Percentiles rank a stretch among this genome's conserved stretches.
phyloP scores from a whole-genome alignment of 1,284 basidiomycete species.

The Cutaneotrichosporon curvatum region DNA sequence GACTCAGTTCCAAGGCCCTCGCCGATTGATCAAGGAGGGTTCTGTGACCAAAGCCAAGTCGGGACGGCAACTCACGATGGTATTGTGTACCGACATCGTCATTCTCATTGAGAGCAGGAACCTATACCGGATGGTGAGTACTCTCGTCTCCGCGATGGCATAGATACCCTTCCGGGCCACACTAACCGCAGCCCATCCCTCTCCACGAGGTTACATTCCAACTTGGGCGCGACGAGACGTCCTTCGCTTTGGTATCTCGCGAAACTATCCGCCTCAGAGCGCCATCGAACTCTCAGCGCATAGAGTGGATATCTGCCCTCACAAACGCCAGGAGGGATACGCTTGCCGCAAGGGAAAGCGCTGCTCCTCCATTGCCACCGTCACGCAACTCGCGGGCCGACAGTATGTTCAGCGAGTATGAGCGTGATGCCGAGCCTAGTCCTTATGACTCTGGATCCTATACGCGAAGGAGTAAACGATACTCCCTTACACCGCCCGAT shows the following conservation, averaged over 20 bases:
- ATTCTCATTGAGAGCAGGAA: slow-evolving; percentile 66
- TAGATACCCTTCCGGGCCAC: slow-evolving; percentile 49
- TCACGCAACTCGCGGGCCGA: neutral
- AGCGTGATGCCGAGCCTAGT: slow-evolving; percentile 1
- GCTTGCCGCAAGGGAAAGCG: slow-evolving; percentile 4
- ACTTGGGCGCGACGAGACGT: slow-evolving; percentile 53
- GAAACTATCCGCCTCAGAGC: slow-evolving; percentile 13
- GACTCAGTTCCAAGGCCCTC: slow-evolving; percentile 67
- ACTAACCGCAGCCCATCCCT: slow-evolving; percentile 53
- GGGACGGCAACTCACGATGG: slow-evolving; percentile 65
- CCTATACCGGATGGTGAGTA: slow-evolving; percentile 70
- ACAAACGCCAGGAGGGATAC: slow-evolving; percentile 3
- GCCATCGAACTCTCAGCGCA: slow-evolving; percentile 9
- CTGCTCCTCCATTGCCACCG: neutral
- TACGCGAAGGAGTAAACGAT: too few species aligned
- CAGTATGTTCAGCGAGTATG: neutral
- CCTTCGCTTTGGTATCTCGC: slow-evolving; percentile 53
- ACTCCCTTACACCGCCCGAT: too few species aligned
- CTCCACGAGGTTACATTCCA: slow-evolving; percentile 38
- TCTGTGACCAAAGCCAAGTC: slow-evolving; percentile 72
- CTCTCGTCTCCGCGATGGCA: too few species aligned
- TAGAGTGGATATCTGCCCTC: slow-evolving; percentile 25
- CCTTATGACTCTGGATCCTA: too few species aligned
- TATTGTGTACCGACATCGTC: slow-evolving; percentile 72
- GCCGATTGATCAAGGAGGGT: slow-evolving; percentile 74